phyloP scores from a whole-genome alignment of 176 grass and related monocot species.

The Hordeum marinum region DNA sequence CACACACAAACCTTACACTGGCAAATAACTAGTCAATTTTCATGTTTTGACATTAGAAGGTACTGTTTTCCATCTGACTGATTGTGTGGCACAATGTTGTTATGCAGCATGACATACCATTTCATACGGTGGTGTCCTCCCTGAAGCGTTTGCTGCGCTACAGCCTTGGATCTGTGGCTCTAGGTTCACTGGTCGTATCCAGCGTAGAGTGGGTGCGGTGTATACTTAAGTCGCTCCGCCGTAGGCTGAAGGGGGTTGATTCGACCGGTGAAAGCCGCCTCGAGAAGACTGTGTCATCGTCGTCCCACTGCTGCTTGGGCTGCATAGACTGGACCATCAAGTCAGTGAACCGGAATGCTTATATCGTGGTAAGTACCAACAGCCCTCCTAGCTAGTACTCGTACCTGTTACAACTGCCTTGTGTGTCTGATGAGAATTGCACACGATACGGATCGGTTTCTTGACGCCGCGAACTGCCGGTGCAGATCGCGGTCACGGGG shows the following conservation, averaged over 20 bases:
- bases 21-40: background rate
- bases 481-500: conserved; percentile 89
- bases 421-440: background rate
- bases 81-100: conserved; percentile 6
- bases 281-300: conserved; percentile 65
- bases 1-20: background rate
- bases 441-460: background rate
- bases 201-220: conserved; percentile 77
- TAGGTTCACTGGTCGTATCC: conserved; percentile 72
- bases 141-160: conserved; percentile 73
- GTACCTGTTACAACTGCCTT: background rate
- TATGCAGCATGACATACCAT: conserved; percentile 84
- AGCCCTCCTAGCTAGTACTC: background rate
- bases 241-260: conserved; percentile 66
- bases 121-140: conserved; percentile 76
- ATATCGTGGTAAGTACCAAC: conserved; percentile 61
- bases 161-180: conserved; percentile 81
- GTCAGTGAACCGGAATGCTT: conserved; percentile 83
- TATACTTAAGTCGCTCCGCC: conserved; percentile 64
- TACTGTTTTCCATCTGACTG: background rate
- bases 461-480: background rate
- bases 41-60: background rate
- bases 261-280: conserved; percentile 37
- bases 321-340: conserved; percentile 90
- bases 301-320: conserved; percentile 80